Conservation (phyloP, 495 filamentous ascomycete genomes). For the Penicillium herquei region DNA sequence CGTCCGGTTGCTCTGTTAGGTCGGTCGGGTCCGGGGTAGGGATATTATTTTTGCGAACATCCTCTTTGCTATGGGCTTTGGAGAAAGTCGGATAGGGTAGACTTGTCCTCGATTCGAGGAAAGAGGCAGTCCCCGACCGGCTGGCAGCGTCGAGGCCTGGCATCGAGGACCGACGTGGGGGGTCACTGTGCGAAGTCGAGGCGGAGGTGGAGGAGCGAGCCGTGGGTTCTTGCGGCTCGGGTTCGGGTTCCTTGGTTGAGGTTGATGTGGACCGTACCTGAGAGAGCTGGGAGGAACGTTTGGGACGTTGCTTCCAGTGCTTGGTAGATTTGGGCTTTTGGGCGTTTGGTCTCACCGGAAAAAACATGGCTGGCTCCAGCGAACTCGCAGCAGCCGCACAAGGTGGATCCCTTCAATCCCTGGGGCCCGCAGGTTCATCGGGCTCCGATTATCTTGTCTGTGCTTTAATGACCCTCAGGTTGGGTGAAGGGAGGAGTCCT, state of each 20-base stretch:
- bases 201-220: slow-evolving; percentile 40
- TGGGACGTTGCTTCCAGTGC: slow-evolving; percentile 27
- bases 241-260: slow-evolving; percentile 51
- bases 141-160: slow-evolving; percentile 44
- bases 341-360: slow-evolving; percentile 45
- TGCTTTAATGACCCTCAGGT: neutral
- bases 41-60: slow-evolving; percentile 62
- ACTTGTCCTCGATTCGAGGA: slow-evolving; percentile 56
- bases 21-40: slow-evolving; percentile 81
- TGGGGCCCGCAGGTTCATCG: slow-evolving; percentile 24
- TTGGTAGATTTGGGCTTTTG: slow-evolving; percentile 27
- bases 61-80: slow-evolving; percentile 86
- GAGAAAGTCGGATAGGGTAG: slow-evolving; percentile 83
- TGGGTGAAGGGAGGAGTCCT: slow-evolving; percentile 5
- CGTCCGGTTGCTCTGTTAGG: slow-evolving; percentile 50
- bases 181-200: slow-evolving; percentile 20
- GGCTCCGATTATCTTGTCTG: slow-evolving; percentile 6
- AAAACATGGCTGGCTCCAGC: slow-evolving; percentile 43
- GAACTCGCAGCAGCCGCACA: slow-evolving; percentile 32
- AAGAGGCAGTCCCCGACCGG: slow-evolving; percentile 39
- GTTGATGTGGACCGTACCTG: slow-evolving; percentile 39
- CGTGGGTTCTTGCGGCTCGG: slow-evolving; percentile 33
- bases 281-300: slow-evolving; percentile 40
- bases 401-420: slow-evolving; percentile 23
- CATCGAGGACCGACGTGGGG: slow-evolving; percentile 49